Evolutionary conservation across 352 stramenopile species (phyloP).

Genomic region (Blastocystis hominis): DNA sequence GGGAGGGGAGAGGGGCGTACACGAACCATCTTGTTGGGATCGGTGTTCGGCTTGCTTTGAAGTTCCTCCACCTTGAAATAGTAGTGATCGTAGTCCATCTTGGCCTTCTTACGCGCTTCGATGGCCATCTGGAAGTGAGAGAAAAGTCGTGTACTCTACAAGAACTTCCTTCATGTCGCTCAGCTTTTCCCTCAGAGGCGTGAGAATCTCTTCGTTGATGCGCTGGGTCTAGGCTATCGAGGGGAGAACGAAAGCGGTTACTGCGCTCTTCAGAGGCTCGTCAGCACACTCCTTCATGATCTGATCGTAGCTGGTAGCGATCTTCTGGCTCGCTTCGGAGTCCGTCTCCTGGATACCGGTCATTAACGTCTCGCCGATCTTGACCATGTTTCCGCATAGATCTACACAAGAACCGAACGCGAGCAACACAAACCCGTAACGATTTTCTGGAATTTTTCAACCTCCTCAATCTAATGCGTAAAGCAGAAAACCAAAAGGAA

Average conservation of each 20-base stretch:
- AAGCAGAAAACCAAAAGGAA: not conserved
- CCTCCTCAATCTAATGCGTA: constrained; percentile 49
- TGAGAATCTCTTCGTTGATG: constrained; percentile 42
- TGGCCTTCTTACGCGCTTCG: constrained; percentile 31
- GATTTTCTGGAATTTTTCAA: constrained; percentile 36
- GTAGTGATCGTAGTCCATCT: constrained; percentile 59
- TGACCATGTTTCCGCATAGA: not conserved
- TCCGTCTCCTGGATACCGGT: not conserved
- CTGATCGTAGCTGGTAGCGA: constrained; percentile 1
- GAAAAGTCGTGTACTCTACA: not conserved
- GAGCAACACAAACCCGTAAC: not conserved
- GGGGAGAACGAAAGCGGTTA: not conserved
- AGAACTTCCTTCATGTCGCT: constrained; percentile 51
- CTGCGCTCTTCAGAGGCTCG: constrained; percentile 4
- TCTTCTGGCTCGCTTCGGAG: constrained; percentile 4
- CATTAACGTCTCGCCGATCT: not conserved
- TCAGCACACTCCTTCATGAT: constrained; percentile 4
- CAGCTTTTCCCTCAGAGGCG: constrained; percentile 19
- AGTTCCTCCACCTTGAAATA: constrained; percentile 56
- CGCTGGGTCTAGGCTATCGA: not conserved
- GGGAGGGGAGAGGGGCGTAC: not conserved
- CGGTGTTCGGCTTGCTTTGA: constrained; percentile 23
- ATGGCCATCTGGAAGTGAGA: constrained; percentile 19
- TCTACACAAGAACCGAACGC: not conserved
- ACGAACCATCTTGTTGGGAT: constrained; percentile 46